These are phyloP conservation scores for Amorphotheca resinae DNA, from an alignment of 495 filamentous ascomycete species.

Conservation along the genomic window DNA sequence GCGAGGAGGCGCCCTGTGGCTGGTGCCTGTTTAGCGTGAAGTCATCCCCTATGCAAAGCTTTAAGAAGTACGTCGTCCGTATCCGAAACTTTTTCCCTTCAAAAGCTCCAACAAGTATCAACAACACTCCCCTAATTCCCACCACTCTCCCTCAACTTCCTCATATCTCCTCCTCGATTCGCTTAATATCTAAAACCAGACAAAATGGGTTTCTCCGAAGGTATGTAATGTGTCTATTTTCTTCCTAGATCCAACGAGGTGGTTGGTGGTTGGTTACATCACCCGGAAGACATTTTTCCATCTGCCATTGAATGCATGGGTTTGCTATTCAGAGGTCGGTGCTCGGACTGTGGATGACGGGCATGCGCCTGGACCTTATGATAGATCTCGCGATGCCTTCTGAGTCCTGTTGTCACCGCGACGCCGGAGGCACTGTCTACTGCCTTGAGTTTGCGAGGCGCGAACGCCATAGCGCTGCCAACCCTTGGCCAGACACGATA, in stretches of 20 bases:
- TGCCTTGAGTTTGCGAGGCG: background rate
- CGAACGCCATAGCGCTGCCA: background rate
- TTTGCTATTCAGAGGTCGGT: background rate
- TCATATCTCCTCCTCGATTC: conserved; percentile 3
- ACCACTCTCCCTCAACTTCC: conserved; percentile 10
- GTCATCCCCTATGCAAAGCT: background rate
- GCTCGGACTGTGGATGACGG: background rate
- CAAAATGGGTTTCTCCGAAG: conserved; percentile 22
- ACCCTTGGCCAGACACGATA: background rate
- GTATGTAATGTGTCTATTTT: conserved; percentile 22
- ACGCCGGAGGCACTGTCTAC: conserved; percentile 2
- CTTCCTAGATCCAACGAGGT: background rate
- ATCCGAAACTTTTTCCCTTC: background rate
- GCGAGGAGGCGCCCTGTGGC: background rate
- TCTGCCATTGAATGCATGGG: conserved; percentile 5
- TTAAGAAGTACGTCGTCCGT: background rate
- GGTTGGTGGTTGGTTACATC: conserved; percentile 6
- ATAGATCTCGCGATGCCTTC: background rate
- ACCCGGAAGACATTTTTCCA: background rate
- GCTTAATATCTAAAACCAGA: background rate
- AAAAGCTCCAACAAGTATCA: background rate
- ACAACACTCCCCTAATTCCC: conserved; percentile 21
- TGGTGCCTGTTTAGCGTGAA: background rate
- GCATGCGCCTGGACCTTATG: background rate
- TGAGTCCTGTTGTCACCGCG: background rate